Evolutionary conservation across 164 flowering plant genomes (phyloP), one percentile per base, ranked within the genome.

Genomic region (Nelumbo lutea): DNA sequence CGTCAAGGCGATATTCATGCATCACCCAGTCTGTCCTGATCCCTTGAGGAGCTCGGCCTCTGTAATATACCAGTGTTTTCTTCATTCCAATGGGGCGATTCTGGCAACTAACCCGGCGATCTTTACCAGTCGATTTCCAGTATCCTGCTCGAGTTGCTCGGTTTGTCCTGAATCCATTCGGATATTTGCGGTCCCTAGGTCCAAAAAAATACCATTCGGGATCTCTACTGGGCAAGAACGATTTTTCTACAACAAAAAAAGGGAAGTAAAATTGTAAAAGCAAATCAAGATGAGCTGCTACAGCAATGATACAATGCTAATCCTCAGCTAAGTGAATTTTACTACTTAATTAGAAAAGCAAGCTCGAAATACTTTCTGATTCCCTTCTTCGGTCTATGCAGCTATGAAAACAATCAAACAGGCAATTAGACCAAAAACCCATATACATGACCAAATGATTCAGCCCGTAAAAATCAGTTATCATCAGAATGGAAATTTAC

Each of bases 191-290:
- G 68, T 90, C 96, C 68, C 96, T 72, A 0, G 97, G 97, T 42
- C 97, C 96, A 51, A 92, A 92, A 66, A 92, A 92, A 70, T 92
- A 92, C 97, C 97, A 92, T 65, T 92, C 97, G 8, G 96, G 96
- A 59, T 92, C 97, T 68, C 90, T 79, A 70, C 97, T 90, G 5
- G 96, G 96, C 72, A 92, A 76, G 76, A 88, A 90, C 2, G 97
- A 92, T 76, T 90, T 92, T 13, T 92, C 97, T 91, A 69, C 47
- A 47, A 44, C 38, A 63, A 0, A 0, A 7, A 53, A 44, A 41
- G 27, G 27, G 27, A 27, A 27, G 27, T 27, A 27, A 27, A 27
- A 27, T 27, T 27, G 27, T 27, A 27, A 27, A 27, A 27, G 27
- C 27, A 27, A 27, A 27, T 27, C 27, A 27, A 27, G 27, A 27